A percentile compares a stretch with the other conserved stretches of the same genome.
phyloP scores from a whole-genome alignment of 192 early-diverging fungal species.

The Coemansia reversa region DNA sequence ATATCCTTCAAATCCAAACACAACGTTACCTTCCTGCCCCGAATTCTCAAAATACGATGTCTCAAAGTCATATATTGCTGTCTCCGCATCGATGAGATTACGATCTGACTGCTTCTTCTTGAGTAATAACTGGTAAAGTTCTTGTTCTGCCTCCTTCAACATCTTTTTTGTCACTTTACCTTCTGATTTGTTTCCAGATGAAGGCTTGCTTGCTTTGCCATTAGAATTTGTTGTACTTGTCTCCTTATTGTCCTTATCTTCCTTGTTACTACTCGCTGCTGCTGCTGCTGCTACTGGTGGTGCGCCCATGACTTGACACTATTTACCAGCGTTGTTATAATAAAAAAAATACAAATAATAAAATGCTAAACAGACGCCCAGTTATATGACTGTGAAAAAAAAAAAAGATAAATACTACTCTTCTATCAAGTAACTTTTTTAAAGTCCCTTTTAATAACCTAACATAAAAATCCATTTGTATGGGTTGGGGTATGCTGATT shows the following conservation, averaged over 20 bases:
- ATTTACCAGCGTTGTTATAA: too few species aligned
- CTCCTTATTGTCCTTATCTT: conserved; percentile 1
- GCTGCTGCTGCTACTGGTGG: not conserved
- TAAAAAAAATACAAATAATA: too few species aligned
- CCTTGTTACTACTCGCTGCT: too few species aligned
- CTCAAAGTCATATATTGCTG: conserved; percentile 82
- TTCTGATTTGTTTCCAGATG: conserved; percentile 9
- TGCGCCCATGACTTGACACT: not conserved
- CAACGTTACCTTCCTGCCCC: conserved; percentile 79
- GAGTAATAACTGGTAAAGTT: conserved; percentile 67
- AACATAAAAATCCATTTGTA: too few species aligned
- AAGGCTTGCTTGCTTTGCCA: conserved; percentile 5
- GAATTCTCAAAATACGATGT: conserved; percentile 89
- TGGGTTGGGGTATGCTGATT: not conserved
- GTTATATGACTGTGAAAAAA: too few species aligned
- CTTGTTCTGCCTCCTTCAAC: conserved; percentile 73
- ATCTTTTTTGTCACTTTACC: conserved; percentile 54
- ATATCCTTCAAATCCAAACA: conserved; percentile 88
- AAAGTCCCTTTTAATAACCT: too few species aligned
- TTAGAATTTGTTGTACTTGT: not conserved
- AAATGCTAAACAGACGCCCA: too few species aligned
- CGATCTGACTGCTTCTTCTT: conserved; percentile 82
- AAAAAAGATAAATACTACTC: too few species aligned
- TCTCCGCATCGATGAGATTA: conserved; percentile 70
- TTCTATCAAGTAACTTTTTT: too few species aligned